Conservation (phyloP, 1,284 basidiomycete genomes). For the Cryptococcus neoformans region DNA sequence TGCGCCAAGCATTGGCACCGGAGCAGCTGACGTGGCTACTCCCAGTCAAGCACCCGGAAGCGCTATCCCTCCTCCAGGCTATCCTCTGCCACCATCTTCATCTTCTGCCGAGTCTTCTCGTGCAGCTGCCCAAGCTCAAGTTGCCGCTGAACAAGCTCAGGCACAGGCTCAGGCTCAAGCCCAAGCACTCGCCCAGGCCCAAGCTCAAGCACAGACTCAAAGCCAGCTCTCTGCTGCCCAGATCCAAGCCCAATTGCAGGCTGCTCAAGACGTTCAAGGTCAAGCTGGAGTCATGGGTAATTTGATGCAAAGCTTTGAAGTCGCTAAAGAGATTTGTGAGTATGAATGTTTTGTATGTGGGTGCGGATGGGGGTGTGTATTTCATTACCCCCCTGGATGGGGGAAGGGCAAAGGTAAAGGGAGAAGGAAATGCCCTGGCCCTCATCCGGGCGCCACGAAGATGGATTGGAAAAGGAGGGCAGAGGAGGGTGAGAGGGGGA, state of each 20-base stretch:
- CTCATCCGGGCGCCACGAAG: not conserved
- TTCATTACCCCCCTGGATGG: not conserved
- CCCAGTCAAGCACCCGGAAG: not conserved
- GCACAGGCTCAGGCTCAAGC: not conserved
- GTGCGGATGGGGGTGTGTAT: not conserved
- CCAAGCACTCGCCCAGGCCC: not conserved
- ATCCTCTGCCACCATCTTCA: not conserved
- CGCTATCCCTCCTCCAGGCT: not conserved
- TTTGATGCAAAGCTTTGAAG: conserved; percentile 92
- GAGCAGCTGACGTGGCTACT: not conserved
- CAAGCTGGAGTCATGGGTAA: conserved; percentile 68
- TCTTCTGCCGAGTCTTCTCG: not conserved
- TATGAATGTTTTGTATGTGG: conserved; percentile 13
- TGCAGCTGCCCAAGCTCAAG: not conserved
- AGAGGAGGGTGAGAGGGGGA: not conserved
- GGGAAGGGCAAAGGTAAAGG: not conserved
- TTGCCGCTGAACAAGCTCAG: not conserved
- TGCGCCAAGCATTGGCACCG: not conserved
- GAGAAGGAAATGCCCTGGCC: not conserved
- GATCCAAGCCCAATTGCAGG: not conserved
- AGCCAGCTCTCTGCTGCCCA: not conserved
- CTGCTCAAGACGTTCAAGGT: conserved; percentile 1
- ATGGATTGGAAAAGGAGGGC: not conserved
- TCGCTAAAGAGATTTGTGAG: conserved; percentile 89
- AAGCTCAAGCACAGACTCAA: not conserved